phyloP scores from a whole-genome alignment of 805 yeast species.

The Zygoascus flipseniorum region DNA sequence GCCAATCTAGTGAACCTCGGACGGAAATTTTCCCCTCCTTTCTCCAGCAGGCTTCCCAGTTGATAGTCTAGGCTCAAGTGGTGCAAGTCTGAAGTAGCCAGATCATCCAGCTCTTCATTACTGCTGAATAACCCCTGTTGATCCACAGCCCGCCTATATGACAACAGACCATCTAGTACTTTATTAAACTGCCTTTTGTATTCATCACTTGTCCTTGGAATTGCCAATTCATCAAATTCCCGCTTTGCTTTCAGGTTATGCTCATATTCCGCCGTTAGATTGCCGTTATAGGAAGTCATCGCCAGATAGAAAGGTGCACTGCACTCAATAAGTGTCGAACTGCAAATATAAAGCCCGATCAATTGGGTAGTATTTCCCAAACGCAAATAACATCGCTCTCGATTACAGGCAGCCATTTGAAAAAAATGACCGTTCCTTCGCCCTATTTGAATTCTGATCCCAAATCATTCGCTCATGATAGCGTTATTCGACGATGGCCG shows the following conservation, averaged over 20 bases:
- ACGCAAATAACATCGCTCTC: no score
- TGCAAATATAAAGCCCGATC: no score
- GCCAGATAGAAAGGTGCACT: background rate
- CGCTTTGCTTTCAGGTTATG: background rate
- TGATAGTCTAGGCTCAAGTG: slow-evolving; percentile 53
- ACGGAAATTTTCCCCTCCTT: slow-evolving; percentile 15
- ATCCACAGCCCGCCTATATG: slow-evolving; percentile 37
- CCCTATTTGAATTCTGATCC: slow-evolving; percentile 56
- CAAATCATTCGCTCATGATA: slow-evolving; percentile 72
- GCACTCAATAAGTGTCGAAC: no score
- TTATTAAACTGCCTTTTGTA: slow-evolving; percentile 20
- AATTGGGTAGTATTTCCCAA: no score
- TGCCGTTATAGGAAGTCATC: background rate
- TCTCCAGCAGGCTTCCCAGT: slow-evolving; percentile 37
- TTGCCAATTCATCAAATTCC: background rate
- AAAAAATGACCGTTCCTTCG: slow-evolving; percentile 3
- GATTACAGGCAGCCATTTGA: no score
- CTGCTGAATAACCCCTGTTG: slow-evolving; percentile 55
- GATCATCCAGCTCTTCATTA: slow-evolving; percentile 65
- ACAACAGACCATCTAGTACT: slow-evolving; percentile 35
- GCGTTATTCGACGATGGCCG: slow-evolving; percentile 83
- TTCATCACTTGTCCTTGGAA: background rate
- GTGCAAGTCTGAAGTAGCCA: slow-evolving; percentile 53
- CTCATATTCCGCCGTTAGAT: background rate
- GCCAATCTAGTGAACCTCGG: slow-evolving; percentile 4